phyloP scores from a whole-genome alignment of 371 early-diverging fungal species.

The Chytridiales sp. region DNA sequence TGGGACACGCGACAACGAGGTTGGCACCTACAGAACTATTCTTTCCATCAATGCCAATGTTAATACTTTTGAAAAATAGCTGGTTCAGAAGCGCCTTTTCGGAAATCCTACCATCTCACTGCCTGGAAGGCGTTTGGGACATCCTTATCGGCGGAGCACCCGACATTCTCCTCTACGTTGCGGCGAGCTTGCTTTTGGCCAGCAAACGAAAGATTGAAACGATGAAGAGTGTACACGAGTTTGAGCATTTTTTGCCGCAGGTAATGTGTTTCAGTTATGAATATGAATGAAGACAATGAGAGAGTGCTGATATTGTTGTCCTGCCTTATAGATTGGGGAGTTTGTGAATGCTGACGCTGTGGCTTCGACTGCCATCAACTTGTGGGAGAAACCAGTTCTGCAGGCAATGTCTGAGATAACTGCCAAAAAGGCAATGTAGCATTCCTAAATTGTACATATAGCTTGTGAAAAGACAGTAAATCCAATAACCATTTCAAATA shows the following conservation, averaged over 20 bases:
- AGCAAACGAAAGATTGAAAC: conserved; percentile 28
- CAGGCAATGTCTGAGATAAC: conserved; percentile 28
- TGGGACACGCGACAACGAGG: too few species aligned
- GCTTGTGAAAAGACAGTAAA: too few species aligned
- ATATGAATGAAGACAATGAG: neutral
- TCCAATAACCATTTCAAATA: too few species aligned
- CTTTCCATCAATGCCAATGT: too few species aligned
- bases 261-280: conserved; percentile 5
- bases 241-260: conserved; percentile 18
- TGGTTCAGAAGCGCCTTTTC: conserved; percentile 41
- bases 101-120: conserved; percentile 32
- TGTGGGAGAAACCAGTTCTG: conserved; percentile 41
- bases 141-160: conserved; percentile 34
- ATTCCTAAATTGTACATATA: too few species aligned
- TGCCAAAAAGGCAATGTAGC: too few species aligned
- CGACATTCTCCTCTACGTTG: conserved; percentile 36
- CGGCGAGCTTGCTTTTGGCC: conserved; percentile 33
- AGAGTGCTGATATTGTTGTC: neutral
- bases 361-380: conserved; percentile 35
- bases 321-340: conserved; percentile 18
- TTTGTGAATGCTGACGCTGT: conserved; percentile 42
- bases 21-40: too few species aligned
- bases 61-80: conserved; percentile 6
- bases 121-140: conserved; percentile 46
- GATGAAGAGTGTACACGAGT: conserved; percentile 12